These are phyloP conservation scores for Ajuga reptans DNA, from an alignment of 305 asterid species.

Conservation along the genomic window DNA sequence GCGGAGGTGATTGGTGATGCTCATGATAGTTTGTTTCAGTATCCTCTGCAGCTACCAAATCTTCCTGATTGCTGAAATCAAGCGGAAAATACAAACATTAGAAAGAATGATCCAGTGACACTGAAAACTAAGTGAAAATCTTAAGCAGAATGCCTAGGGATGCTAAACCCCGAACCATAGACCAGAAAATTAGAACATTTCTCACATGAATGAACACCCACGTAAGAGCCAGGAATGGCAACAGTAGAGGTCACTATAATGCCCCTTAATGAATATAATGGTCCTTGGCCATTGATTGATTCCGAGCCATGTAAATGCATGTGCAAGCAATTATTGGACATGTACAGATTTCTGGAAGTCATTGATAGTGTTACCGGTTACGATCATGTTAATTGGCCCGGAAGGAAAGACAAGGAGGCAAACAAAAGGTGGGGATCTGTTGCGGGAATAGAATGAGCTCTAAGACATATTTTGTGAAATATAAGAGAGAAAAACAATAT, in stretches of 20 bases:
- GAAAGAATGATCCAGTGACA: background rate
- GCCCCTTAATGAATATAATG: background rate
- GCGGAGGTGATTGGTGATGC: slow-evolving; percentile 41
- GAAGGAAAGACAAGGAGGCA: background rate
- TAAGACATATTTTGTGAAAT: too few relatives aligned
- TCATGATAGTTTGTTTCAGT: slow-evolving; percentile 39
- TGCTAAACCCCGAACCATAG: background rate
- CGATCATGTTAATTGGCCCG: background rate
- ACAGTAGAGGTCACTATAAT: background rate
- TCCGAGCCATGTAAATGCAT: background rate
- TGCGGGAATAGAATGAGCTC: background rate
- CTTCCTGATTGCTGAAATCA: slow-evolving; percentile 49
- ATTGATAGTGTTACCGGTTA: background rate
- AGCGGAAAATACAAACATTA: slow-evolving; percentile 18
- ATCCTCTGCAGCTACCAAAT: slow-evolving; percentile 39
- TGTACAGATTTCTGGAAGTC: background rate
- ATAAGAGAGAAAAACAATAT: too few relatives aligned
- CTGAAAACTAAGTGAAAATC: background rate
- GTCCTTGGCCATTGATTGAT: background rate
- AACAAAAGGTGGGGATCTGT: background rate
- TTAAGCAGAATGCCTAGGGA: background rate
- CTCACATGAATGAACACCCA: background rate
- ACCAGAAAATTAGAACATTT: background rate
- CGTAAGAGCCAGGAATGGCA: background rate
- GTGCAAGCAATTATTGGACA: background rate